Percentiles rank a stretch among this genome's conserved stretches.
phyloP scores from a whole-genome alignment of 2,329 filamentous ascomycete species.

The Elsinoe australis region DNA sequence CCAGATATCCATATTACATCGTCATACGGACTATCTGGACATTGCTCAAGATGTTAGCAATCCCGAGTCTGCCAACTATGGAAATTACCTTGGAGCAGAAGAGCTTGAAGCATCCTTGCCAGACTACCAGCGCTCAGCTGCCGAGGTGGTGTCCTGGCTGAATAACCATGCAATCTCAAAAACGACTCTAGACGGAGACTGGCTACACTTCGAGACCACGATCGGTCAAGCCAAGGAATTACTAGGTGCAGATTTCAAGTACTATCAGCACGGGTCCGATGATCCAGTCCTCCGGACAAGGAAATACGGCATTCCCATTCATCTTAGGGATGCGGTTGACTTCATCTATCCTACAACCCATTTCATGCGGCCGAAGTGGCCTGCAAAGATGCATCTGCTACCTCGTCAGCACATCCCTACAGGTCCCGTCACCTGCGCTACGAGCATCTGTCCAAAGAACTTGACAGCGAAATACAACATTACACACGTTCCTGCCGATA shows the following conservation, averaged over 20 bases:
- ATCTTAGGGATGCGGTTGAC: background rate
- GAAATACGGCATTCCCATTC: background rate
- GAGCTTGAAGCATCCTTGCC: constrained; percentile 10
- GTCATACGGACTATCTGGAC: constrained; percentile 17
- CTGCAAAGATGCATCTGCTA: background rate
- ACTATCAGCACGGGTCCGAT: constrained; percentile 1
- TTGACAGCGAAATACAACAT: constrained; percentile 23
- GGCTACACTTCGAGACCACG: constrained; percentile 7
- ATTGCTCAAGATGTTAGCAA: constrained; percentile 18
- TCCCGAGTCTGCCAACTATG: constrained; percentile 11
- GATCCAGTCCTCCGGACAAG: background rate
- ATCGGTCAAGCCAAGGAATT: background rate
- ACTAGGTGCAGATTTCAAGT: constrained; percentile 4
- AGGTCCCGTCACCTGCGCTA: constrained; percentile 38
- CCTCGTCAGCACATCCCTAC: constrained; percentile 21
- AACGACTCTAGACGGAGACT: background rate
- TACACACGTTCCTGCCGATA: constrained; percentile 22
- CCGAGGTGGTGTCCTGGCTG: constrained; percentile 4
- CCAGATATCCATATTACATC: constrained; percentile 15
- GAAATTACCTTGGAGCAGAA: background rate
- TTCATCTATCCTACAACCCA: constrained; percentile 12
- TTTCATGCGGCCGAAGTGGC: constrained; percentile 19
- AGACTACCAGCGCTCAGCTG: background rate
- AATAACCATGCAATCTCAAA: background rate
- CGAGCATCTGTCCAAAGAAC: constrained; percentile 26